Base-by-base conservation (phyloP, 306 rosid species). In the Gleditsia sinensis region DNA sequence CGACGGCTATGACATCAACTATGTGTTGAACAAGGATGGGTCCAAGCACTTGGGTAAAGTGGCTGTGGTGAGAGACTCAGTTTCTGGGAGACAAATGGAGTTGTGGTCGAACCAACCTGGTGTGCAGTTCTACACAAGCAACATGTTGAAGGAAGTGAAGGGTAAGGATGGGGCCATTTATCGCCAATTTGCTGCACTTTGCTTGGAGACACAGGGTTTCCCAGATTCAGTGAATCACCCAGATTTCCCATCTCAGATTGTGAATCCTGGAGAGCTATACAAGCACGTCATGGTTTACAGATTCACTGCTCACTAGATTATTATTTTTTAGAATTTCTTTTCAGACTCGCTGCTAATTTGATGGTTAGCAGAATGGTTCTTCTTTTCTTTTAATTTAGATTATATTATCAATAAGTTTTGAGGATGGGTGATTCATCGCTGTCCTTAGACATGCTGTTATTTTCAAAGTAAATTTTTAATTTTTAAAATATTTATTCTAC, bases 141-240 rank as follows among this genome's bases (percentile, higher is more conserved):
- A 81, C 19, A 62, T 72, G 85, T 43, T 92, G 76, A 9, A 53
- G 0, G 40, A 76, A 27, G 83, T 75, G 48, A 69, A 72, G 14
- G 93, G 97, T 16, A 89, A 89, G 55, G 79, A 34, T 16, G 88
- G 92, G 4, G 84, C 71, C 10, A 43, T 34, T 11, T 89, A 87
- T 34, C 9, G 23, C 0, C 28, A 66, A 11, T 48, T 74, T 70
- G 88, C 75, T 11, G 94, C 69, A 7, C 51, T 87, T 36, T 81
- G 84, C 67, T 75, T 89, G 86, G 92, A 87, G 75, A 84, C 92
- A 23, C 91, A 89, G 19, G 94, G 92, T 2, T 91, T 85, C 36
- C 94, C 92, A 0, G 86, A 85, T 75, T 63, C 94, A 3, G 87
- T 88, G 8, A 88, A 91, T 51, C 28, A 63, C 13, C 88, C 82